Evolutionary conservation across 2,329 filamentous ascomycete genomes (phyloP).

Genomic region (Curvularia lunata): DNA sequence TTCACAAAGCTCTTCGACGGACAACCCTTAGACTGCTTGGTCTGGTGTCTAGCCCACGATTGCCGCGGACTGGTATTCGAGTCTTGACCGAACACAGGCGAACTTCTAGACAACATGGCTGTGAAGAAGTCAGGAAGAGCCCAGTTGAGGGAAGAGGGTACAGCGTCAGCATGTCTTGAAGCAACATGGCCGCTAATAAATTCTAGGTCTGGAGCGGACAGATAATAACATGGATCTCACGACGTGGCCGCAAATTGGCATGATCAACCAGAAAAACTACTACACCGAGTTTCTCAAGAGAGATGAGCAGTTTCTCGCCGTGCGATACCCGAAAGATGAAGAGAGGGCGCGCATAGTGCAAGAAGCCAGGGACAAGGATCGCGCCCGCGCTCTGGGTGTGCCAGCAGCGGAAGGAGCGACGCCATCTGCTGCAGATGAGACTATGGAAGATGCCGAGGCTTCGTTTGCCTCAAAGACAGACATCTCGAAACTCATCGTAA

Average conservation of each 20-base stretch:
- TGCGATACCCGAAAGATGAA: slow-evolving; percentile 87
- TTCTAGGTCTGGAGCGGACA: slow-evolving; percentile 84
- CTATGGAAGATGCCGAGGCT: slow-evolving; percentile 37
- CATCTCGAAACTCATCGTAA: slow-evolving; percentile 89
- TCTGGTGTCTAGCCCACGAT: slow-evolving; percentile 21
- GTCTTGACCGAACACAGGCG: not conserved
- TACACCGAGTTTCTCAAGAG: slow-evolving; percentile 94
- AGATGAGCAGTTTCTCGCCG: slow-evolving; percentile 92
- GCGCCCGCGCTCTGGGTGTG: slow-evolving; percentile 77
- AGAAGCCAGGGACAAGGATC: slow-evolving; percentile 84
- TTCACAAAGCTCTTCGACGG: not conserved
- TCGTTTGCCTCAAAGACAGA: slow-evolving; percentile 57
- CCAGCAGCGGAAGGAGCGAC: slow-evolving; percentile 48
- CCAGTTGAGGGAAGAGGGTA: slow-evolving; percentile 66
- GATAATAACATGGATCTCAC: slow-evolving; percentile 98
- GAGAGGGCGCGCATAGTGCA: slow-evolving; percentile 82
- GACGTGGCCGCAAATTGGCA: slow-evolving; percentile 87
- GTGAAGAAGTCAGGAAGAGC: slow-evolving; percentile 70
- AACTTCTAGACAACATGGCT: slow-evolving; percentile 57
- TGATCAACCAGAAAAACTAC: slow-evolving; percentile 99
- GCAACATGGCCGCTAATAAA: slow-evolving; percentile 16
- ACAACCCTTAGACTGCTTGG: slow-evolving; percentile 19
- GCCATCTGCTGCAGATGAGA: slow-evolving; percentile 38
- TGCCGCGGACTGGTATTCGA: slow-evolving; percentile 4
- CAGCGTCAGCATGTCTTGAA: slow-evolving; percentile 14